These are phyloP conservation scores for Colletotrichum ledebouriae DNA, from an alignment of 2,329 filamentous ascomycete species.

Conservation along the genomic window DNA sequence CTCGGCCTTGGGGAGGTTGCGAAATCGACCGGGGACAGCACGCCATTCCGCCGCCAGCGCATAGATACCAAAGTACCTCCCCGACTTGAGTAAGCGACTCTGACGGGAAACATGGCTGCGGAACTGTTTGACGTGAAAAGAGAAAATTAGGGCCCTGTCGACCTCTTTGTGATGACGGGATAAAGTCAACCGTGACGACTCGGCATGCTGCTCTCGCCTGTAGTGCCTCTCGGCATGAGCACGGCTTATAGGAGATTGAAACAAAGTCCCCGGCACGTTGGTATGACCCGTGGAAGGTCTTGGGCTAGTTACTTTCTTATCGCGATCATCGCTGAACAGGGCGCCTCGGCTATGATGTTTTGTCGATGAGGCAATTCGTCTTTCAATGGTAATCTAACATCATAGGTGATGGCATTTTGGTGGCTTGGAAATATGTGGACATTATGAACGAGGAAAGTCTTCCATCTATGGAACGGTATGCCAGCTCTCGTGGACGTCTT, in stretches of 20 bases:
- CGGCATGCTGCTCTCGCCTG: neutral
- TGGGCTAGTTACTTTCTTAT: too few species aligned
- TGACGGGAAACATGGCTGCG: neutral
- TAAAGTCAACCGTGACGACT: neutral
- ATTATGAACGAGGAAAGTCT: too few species aligned
- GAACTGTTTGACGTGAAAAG: neutral
- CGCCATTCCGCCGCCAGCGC: constrained; percentile 38
- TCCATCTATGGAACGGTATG: constrained; percentile 60
- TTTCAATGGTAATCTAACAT: too few species aligned
- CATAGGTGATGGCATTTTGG: too few species aligned
- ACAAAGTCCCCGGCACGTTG: too few species aligned
- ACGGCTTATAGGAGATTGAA: too few species aligned
- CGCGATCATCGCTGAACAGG: too few species aligned
- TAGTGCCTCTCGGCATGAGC: too few species aligned
- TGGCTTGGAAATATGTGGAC: too few species aligned
- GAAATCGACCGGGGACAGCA: constrained; percentile 39
- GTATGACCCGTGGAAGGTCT: too few species aligned
- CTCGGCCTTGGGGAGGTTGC: constrained; percentile 26
- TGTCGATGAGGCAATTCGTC: too few species aligned
- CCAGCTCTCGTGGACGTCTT: constrained; percentile 77
- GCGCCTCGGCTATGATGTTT: too few species aligned
- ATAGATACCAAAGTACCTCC: constrained; percentile 25
- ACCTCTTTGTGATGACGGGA: neutral
- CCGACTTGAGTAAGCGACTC: neutral
- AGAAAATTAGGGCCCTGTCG: neutral